These are phyloP conservation scores for Pezicula neosporulosa DNA, from an alignment of 2,329 filamentous ascomycete species.

Conservation along the genomic window DNA sequence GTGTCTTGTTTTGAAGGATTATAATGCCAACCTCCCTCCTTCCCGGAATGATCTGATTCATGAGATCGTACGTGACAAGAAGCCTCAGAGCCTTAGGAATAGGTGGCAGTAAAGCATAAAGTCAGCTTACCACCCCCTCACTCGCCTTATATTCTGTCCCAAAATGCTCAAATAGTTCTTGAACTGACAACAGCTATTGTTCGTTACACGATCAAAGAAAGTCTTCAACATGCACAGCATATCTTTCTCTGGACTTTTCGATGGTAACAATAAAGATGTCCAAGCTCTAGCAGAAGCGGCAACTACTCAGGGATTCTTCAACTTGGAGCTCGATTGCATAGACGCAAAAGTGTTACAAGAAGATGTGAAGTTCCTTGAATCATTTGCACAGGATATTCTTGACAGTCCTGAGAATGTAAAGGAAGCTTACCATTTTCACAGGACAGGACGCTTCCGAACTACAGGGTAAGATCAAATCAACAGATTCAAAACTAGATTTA, in stretches of 20 bases:
- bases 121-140: not conserved
- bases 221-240: slow-evolving; percentile 1
- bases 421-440: slow-evolving; percentile 1
- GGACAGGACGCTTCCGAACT: slow-evolving; percentile 1
- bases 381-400: slow-evolving; percentile 2
- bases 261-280: not conserved
- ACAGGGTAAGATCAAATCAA: not conserved
- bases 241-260: not conserved
- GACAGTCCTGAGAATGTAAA: slow-evolving; percentile 1
- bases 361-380: slow-evolving; percentile 2
- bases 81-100: not conserved
- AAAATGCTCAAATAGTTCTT: not conserved
- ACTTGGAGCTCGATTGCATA: not conserved
- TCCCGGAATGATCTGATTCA: not conserved
- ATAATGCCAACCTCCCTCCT: not conserved
- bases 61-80: not conserved
- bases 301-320: slow-evolving; percentile 1
- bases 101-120: not conserved
- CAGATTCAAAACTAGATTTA: not conserved
- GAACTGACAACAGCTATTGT: not conserved
- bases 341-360: not conserved
- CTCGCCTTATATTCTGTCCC: not conserved
- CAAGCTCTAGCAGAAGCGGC: not conserved
- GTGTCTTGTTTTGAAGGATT: not conserved
- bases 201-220: not conserved